Evolutionary conservation across 768 basidiomycete species (phyloP).

Genomic region (Tubosaeta sp.): DNA sequence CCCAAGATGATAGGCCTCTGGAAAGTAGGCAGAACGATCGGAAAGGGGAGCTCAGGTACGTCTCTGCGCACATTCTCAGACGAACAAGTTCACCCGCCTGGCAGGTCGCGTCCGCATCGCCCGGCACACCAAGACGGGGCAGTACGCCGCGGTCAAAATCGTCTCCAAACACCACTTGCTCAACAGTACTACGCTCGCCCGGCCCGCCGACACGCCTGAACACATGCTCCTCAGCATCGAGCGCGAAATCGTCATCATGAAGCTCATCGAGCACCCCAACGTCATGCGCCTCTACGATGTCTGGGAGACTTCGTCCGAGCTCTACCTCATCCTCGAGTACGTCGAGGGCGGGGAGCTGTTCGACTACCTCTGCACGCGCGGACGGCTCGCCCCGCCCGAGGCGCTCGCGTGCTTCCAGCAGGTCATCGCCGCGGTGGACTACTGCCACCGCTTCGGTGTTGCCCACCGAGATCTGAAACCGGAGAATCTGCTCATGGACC

Average conservation of each 20-base stretch:
- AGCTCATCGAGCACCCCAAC: slow-evolving; percentile 92
- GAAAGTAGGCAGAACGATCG: slow-evolving; percentile 83
- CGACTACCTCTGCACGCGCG: slow-evolving; percentile 81
- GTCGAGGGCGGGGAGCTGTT: slow-evolving; percentile 94
- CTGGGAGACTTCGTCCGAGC: slow-evolving; percentile 88
- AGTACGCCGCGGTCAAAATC: slow-evolving; percentile 93
- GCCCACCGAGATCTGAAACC: slow-evolving; percentile 94
- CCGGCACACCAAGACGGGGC: slow-evolving; percentile 80
- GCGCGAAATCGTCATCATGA: slow-evolving; percentile 97
- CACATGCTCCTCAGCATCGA: slow-evolving; percentile 78
- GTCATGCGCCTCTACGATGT: slow-evolving; percentile 94
- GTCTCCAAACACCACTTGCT: slow-evolving; percentile 71
- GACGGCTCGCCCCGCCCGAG: slow-evolving; percentile 64
- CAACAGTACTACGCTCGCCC: slow-evolving; percentile 50
- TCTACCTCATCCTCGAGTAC: slow-evolving; percentile 92
- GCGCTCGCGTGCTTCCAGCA: slow-evolving; percentile 89
- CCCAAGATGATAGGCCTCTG: slow-evolving; percentile 74
- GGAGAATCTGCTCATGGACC: slow-evolving; percentile 87
- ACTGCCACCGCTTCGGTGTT: slow-evolving; percentile 92
- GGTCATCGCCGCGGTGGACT: slow-evolving; percentile 87
- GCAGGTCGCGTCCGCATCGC: slow-evolving; percentile 88
- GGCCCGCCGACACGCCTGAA: slow-evolving; percentile 69
- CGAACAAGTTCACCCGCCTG: not conserved
- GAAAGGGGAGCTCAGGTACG: slow-evolving; percentile 74
- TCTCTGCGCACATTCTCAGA: not conserved